phyloP scores from a whole-genome alignment of 2,329 filamentous ascomycete species.

The Fusarium verrucosum region DNA sequence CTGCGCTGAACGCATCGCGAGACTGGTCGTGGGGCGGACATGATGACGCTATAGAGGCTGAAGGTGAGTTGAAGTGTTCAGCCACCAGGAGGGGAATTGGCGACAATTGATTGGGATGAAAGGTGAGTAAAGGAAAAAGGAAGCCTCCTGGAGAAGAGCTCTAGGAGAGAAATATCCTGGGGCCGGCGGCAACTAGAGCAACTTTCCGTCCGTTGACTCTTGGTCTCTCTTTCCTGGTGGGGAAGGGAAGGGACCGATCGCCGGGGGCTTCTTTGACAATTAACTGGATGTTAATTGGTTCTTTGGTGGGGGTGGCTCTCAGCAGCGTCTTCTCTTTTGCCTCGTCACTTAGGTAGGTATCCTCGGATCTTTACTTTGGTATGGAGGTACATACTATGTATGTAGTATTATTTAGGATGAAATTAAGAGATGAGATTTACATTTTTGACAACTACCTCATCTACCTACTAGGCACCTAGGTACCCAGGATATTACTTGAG shows the following conservation, averaged over 20 bases:
- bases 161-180: constrained; percentile 11
- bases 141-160: constrained; percentile 9
- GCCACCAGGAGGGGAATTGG: constrained; percentile 30
- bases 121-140: background rate
- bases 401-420: background rate
- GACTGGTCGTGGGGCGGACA: constrained; percentile 52
- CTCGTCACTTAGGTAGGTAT: background rate
- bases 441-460: too few relatives aligned
- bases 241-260: constrained; percentile 15
- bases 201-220: constrained; percentile 32
- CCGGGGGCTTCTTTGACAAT: constrained; percentile 36
- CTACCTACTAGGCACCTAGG: background rate
- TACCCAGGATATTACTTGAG: too few relatives aligned
- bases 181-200: constrained; percentile 30
- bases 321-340: background rate
- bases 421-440: background rate
- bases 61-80: constrained; percentile 34
- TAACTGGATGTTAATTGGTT: constrained; percentile 39
- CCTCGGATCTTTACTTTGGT: constrained; percentile 11
- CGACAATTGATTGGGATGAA: background rate
- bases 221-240: constrained; percentile 13
- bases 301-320: constrained; percentile 15
- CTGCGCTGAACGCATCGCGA: constrained; percentile 53
- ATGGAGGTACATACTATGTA: background rate
- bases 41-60: constrained; percentile 30